These are phyloP conservation scores for Coemansia sp. DNA, from an alignment of 192 early-diverging fungal genomes.

Conservation along the genomic window DNA sequence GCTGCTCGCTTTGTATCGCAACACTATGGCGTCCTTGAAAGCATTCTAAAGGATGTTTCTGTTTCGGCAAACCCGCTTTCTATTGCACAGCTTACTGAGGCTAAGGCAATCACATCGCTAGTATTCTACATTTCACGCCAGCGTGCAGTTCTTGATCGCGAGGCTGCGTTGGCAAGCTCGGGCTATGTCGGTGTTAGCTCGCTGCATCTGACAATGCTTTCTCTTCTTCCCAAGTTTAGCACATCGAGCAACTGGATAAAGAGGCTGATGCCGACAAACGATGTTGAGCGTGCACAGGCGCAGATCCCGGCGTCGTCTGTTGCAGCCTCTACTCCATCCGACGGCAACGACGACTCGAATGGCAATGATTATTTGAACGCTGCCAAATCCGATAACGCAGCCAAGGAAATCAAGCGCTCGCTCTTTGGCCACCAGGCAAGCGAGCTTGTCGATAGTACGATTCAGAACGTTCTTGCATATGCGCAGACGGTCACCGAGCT, in stretches of 20 bases:
- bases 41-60: constrained; percentile 34
- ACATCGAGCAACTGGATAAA: constrained; percentile 28
- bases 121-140: constrained; percentile 45
- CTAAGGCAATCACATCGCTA: constrained; percentile 34
- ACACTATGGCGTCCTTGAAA: constrained; percentile 44
- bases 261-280: constrained; percentile 31
- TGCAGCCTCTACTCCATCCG: background rate
- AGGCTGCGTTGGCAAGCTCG: constrained; percentile 32
- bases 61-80: constrained; percentile 26
- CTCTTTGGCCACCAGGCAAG: constrained; percentile 47
- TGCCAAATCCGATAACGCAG: constrained; percentile 6
- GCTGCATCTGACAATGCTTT: constrained; percentile 42
- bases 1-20: constrained; percentile 42
- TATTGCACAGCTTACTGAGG: constrained; percentile 36
- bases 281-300: constrained; percentile 48
- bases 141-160: constrained; percentile 48
- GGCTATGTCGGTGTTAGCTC: constrained; percentile 46
- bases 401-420: constrained; percentile 22
- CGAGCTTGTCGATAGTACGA: constrained; percentile 40
- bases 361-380: too few species aligned
- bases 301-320: constrained; percentile 21
- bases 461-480: constrained; percentile 42
- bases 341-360: constrained; percentile 12
- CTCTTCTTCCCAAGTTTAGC: constrained; percentile 45
- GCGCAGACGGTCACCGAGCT: constrained; percentile 49